Evolutionary conservation across 805 yeast species (phyloP).

Genomic region (Starmerella potacharoeniae): DNA sequence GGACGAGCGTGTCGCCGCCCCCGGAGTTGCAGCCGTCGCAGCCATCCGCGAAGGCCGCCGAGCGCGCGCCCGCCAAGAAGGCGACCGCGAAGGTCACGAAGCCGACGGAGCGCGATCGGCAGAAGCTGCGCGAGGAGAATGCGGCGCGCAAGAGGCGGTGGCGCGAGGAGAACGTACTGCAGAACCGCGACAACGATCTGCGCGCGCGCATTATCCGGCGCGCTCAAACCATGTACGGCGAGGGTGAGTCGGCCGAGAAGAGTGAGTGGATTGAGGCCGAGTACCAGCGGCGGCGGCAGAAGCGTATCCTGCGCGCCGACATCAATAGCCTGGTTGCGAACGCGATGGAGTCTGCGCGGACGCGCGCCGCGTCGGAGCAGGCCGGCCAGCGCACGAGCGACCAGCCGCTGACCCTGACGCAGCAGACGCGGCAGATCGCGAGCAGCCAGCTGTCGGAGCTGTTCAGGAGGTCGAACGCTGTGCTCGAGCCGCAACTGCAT

Average conservation of each 20-base stretch:
- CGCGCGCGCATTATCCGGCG: conserved; percentile 65
- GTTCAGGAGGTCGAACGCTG: conserved; percentile 19
- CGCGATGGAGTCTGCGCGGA: conserved; percentile 12
- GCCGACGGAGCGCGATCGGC: conserved; percentile 34
- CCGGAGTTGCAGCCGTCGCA: not conserved
- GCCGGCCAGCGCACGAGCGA: not conserved
- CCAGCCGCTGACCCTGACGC: conserved; percentile 12
- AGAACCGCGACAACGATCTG: conserved; percentile 81
- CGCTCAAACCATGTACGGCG: conserved; percentile 59
- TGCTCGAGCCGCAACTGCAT: conserved; percentile 14
- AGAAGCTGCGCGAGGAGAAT: conserved; percentile 53
- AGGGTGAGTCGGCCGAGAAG: conserved; percentile 41
- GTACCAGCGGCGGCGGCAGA: conserved; percentile 52
- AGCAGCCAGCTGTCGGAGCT: conserved; percentile 18
- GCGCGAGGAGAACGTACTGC: conserved; percentile 67
- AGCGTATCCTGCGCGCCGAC: conserved; percentile 38
- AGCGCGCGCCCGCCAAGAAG: conserved; percentile 1
- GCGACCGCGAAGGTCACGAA: not conserved
- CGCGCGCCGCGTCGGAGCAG: conserved; percentile 10
- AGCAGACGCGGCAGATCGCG: conserved; percentile 19
- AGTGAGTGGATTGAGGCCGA: conserved; percentile 64
- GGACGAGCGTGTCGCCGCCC: not conserved
- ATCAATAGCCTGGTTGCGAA: conserved; percentile 16
- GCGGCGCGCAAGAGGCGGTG: conserved; percentile 70
- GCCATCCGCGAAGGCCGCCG: not conserved